Conservation (phyloP, 805 yeast genomes). For the Schizosaccharomyces octosporus region DNA sequence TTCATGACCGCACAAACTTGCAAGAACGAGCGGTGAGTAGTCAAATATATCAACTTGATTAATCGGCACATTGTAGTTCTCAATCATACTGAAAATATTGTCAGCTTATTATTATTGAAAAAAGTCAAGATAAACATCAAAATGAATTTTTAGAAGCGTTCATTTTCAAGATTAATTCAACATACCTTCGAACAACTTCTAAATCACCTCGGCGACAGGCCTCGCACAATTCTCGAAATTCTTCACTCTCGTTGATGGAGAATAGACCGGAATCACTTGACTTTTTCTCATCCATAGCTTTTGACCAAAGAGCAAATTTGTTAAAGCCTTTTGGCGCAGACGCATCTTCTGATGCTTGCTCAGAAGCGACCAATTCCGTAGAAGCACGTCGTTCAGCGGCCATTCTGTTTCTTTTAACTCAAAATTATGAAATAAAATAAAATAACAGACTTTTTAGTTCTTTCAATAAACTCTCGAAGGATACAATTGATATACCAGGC, state of each 20-base stretch:
- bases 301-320: background rate
- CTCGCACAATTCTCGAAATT: conserved; percentile 22
- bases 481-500: too few relatives aligned
- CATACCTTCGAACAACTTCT: conserved; percentile 22
- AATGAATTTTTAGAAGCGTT: background rate
- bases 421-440: too few relatives aligned
- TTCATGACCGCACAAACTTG: conserved; percentile 53
- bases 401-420: too few relatives aligned
- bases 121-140: background rate
- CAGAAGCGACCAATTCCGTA: background rate
- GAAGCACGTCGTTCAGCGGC: background rate
- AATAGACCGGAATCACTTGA: background rate
- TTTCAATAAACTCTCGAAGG: too few relatives aligned
- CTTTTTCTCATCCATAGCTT: background rate
- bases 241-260: background rate
- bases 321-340: background rate
- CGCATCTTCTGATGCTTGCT: background rate
- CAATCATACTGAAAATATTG: background rate
- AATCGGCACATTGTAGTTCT: conserved; percentile 9
- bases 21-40: conserved; percentile 48
- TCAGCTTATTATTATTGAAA: too few relatives aligned
- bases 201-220: conserved; percentile 51
- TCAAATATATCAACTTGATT: conserved; percentile 46
- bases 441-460: too few relatives aligned
- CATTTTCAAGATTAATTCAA: background rate